Conservation (phyloP, 2,329 filamentous ascomycete species). For the Dactylella cylindrospora region DNA sequence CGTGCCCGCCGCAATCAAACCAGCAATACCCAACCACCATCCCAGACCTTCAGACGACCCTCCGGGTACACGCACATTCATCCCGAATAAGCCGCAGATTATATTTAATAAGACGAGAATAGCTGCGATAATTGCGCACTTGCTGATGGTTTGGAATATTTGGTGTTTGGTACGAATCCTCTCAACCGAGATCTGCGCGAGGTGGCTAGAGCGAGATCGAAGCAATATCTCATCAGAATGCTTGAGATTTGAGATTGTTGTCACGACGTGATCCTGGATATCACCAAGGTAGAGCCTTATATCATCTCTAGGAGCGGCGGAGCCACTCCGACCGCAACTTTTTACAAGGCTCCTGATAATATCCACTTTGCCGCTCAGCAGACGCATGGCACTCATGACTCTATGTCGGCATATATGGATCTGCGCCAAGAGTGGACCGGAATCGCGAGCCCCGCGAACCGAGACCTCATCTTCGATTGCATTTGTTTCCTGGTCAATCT, state of each 20-base stretch:
- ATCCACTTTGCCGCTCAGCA: slow-evolving; percentile 67
- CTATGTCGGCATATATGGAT: slow-evolving; percentile 67
- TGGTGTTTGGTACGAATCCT: slow-evolving; percentile 64
- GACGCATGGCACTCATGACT: slow-evolving; percentile 66
- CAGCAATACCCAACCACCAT: slow-evolving; percentile 51
- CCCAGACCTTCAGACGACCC: slow-evolving; percentile 50
- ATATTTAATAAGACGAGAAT: slow-evolving; percentile 67
- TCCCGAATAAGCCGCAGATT: slow-evolving; percentile 61
- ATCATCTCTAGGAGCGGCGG: slow-evolving; percentile 65
- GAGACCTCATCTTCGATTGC: slow-evolving; percentile 68
- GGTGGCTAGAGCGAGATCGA: slow-evolving; percentile 66
- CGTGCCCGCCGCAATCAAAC: not conserved
- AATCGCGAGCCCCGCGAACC: slow-evolving; percentile 66
- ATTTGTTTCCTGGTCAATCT: slow-evolving; percentile 65
- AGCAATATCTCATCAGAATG: slow-evolving; percentile 70
- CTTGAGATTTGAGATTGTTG: slow-evolving; percentile 68
- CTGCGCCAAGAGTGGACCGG: slow-evolving; percentile 62
- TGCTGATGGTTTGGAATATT: slow-evolving; percentile 64
- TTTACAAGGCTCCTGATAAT: slow-evolving; percentile 70
- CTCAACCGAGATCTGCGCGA: slow-evolving; percentile 66
- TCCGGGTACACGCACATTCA: slow-evolving; percentile 58
- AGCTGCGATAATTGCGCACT: slow-evolving; percentile 66
- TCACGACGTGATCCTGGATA: slow-evolving; percentile 70
- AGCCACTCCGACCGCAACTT: slow-evolving; percentile 68
- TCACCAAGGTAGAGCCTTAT: slow-evolving; percentile 68